These are phyloP conservation scores for Rhytidiadelphus loreus DNA, from an alignment of 225 moss, liverwort and hornwort genomes.

Conservation along the genomic window DNA sequence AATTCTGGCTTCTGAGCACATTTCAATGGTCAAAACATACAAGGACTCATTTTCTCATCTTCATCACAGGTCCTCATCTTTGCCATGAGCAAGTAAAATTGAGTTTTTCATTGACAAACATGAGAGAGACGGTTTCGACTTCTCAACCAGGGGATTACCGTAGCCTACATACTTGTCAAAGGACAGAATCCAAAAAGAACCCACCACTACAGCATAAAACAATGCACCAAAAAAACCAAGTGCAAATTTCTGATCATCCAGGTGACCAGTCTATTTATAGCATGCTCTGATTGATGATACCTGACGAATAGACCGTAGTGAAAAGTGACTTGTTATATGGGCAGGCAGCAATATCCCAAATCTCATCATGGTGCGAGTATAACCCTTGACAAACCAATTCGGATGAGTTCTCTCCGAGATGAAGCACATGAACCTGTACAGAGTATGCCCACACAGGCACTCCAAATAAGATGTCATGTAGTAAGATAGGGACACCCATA, in stretches of 20 bases:
- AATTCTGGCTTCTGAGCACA: neutral
- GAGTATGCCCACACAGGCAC: neutral
- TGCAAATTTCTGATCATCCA: neutral
- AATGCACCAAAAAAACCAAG: neutral
- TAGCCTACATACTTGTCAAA: neutral
- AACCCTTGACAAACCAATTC: constrained; percentile 66
- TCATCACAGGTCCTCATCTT: neutral
- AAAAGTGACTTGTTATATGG: constrained; percentile 59
- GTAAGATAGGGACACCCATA: neutral
- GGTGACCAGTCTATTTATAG: neutral
- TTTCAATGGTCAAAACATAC: neutral
- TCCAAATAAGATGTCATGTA: neutral
- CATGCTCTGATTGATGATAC: neutral
- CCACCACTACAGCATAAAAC: neutral
- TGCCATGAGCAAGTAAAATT: neutral
- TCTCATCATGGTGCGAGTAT: constrained; percentile 67
- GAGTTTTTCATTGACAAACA: neutral
- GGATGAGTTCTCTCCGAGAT: constrained; percentile 41
- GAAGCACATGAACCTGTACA: constrained; percentile 63
- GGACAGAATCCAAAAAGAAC: neutral
- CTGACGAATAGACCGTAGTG: constrained; percentile 64
- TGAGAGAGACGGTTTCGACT: neutral
- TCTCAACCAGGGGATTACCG: neutral
- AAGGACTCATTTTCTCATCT: neutral
- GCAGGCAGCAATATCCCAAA: constrained; percentile 80